phyloP scores from a whole-genome alignment of 805 yeast species.

The Monosporozyma yasuniensis region DNA sequence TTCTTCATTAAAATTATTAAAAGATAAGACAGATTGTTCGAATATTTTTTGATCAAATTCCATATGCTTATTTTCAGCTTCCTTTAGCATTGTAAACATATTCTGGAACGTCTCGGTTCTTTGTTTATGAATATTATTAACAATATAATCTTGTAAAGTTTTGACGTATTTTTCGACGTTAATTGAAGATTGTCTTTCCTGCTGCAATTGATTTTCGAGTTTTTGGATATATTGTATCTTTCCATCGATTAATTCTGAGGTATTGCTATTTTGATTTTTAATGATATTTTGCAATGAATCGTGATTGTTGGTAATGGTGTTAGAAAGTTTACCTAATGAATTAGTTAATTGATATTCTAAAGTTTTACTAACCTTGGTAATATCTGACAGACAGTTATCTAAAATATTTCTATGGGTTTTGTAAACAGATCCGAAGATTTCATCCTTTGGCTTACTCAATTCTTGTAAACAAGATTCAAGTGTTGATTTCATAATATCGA shows the following conservation, averaged over 20 bases:
- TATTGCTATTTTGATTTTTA: neutral
- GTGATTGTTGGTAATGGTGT: neutral
- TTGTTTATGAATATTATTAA: slow-evolving; percentile 8
- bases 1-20: neutral
- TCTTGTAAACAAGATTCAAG: neutral
- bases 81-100: slow-evolving; percentile 5
- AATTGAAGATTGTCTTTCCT: slow-evolving; percentile 6
- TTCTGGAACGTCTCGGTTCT: slow-evolving; percentile 6
- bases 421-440: slow-evolving; percentile 1
- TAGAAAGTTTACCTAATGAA: neutral
- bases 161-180: slow-evolving; percentile 6
- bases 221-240: slow-evolving; percentile 1
- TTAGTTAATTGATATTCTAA: slow-evolving; percentile 2
- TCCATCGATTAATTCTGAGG: neutral
- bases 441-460: neutral
- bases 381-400: neutral
- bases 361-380: slow-evolving; percentile 1
- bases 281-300: neutral
- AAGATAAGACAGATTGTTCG: neutral
- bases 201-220: slow-evolving; percentile 8
- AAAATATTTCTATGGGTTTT: neutral
- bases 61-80: slow-evolving; percentile 7
- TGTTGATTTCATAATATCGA: neutral
- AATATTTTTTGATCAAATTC: slow-evolving; percentile 7
- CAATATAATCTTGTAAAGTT: slow-evolving; percentile 8